Conservation (phyloP, 768 basidiomycete species). For the Tulasnella sp. region DNA sequence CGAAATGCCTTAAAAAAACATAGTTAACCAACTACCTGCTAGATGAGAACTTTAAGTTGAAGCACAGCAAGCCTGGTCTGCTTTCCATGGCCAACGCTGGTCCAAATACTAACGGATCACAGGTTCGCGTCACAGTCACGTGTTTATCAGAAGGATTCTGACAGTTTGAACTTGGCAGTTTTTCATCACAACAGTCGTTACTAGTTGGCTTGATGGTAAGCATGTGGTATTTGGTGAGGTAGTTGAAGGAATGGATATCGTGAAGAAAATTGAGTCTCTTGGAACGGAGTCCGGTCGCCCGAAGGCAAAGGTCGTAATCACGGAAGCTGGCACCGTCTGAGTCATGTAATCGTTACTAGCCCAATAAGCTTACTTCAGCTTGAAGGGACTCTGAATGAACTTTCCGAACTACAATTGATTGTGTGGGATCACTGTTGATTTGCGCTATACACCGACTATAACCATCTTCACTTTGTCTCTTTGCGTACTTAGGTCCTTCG, state of each 20-base stretch:
- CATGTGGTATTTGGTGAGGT: conserved; percentile 37
- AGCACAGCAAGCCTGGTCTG: conserved; percentile 30
- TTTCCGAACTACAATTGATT: too few relatives aligned
- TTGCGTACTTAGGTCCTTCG: conserved; percentile 90
- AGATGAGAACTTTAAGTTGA: conserved; percentile 32
- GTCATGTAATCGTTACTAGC: too few relatives aligned
- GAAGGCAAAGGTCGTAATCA: conserved; percentile 22
- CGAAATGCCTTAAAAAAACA: background rate
- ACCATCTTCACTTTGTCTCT: conserved; percentile 80
- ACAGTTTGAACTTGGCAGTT: conserved; percentile 23
- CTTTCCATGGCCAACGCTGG: conserved; percentile 43
- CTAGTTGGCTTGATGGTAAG: conserved; percentile 32
- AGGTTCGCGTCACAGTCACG: conserved; percentile 23
- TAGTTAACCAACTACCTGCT: background rate
- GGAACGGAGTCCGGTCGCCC: conserved; percentile 25
- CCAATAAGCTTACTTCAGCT: too few relatives aligned
- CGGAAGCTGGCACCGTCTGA: conserved; percentile 20
- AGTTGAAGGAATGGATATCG: conserved; percentile 30
- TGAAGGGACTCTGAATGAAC: too few relatives aligned
- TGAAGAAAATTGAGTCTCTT: conserved; percentile 26
- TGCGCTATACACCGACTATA: conserved; percentile 30
- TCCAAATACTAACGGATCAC: conserved; percentile 38
- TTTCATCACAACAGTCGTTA: conserved; percentile 30
- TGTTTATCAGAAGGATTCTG: background rate
- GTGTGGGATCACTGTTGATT: too few relatives aligned